Evolutionary conservation across 2,329 filamentous ascomycete genomes (phyloP), one percentile per base, ranked within the genome.

Genomic region (Emmonsiellopsis sp.): DNA sequence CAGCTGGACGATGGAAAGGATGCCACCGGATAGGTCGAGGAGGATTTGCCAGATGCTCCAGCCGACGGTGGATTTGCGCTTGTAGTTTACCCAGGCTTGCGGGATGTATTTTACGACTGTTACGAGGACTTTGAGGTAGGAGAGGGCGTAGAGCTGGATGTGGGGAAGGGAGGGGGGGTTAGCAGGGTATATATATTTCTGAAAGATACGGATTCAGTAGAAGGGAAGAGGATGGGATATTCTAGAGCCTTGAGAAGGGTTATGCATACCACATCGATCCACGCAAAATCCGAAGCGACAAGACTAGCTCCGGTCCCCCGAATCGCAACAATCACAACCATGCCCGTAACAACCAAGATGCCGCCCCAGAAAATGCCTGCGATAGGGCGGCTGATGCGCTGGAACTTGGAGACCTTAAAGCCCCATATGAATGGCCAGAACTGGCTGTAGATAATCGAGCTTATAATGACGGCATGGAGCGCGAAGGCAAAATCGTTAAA

Each of bases 81-180:
- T 83, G 67, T 86, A 90, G 74, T 97, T 97, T 61, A 86, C 78
- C 63, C 86, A 77, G 38, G 87, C 82, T 75, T 95, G 90, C 5
- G 93, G 93, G 46, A 89, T 84, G 71, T 96, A 97, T 73, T 98
- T 98, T 71, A 95, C 80, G 30, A 96, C 74, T 0, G 92, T 95
- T 59, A 95, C 82, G 52, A 91, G 70, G 35, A 98, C 77, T 73
- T 98, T 98, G 66, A 95, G 85, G 67, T 94, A 94, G 42, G 88
- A 89, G 34, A 94, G 74, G 10, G 86, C 80, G 64, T 84, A 82
- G 34, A 83, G 73, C 80, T 80, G 56, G 35, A 1, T 48, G 11
- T 38, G 58, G 46, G 15, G 10, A 16, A 35, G 34, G 40, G 53
- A 54, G 54, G 41, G 30, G 4, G 43, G 11, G 20, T 46, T 34